Conservation (phyloP, 768 basidiomycete species). For the Tylopilus sp. region DNA sequence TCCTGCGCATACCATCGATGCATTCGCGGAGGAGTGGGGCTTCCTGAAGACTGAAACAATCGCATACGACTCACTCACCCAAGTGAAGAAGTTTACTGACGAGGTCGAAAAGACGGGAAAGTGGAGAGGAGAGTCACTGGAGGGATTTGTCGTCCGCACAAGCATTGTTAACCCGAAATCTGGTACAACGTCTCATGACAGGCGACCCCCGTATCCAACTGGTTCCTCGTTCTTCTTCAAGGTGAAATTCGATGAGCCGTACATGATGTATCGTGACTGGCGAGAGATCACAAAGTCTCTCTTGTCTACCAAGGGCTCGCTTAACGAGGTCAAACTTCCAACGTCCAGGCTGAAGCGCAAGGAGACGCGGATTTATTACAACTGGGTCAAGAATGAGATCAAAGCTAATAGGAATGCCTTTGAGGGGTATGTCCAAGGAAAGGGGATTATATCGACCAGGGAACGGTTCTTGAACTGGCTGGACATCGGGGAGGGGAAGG, state of each 20-base stretch:
- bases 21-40: conserved; percentile 87
- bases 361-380: conserved; percentile 76
- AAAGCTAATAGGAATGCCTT: conserved; percentile 56
- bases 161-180: conserved; percentile 48
- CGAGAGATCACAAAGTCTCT: conserved; percentile 85
- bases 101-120: conserved; percentile 61
- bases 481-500: conserved; percentile 45
- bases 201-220: conserved; percentile 61
- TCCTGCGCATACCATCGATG: conserved; percentile 60
- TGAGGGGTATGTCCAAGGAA: conserved; percentile 58
- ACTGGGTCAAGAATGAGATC: conserved; percentile 84
- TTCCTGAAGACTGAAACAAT: conserved; percentile 76
- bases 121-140: conserved; percentile 83
- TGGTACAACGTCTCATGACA: conserved; percentile 25
- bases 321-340: conserved; percentile 41
- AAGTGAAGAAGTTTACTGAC: conserved; percentile 72
- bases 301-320: conserved; percentile 39
- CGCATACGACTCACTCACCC: conserved; percentile 50
- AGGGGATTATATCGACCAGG: conserved; percentile 82
- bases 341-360: conserved; percentile 67
- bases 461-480: conserved; percentile 76
- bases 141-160: conserved; percentile 93
- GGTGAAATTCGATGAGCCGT: conserved; percentile 98
- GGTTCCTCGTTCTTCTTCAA: conserved; percentile 98
- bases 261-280: conserved; percentile 99